phyloP scores from a whole-genome alignment of 169 alveolate species.

The Cryptosporidium viatorum region DNA sequence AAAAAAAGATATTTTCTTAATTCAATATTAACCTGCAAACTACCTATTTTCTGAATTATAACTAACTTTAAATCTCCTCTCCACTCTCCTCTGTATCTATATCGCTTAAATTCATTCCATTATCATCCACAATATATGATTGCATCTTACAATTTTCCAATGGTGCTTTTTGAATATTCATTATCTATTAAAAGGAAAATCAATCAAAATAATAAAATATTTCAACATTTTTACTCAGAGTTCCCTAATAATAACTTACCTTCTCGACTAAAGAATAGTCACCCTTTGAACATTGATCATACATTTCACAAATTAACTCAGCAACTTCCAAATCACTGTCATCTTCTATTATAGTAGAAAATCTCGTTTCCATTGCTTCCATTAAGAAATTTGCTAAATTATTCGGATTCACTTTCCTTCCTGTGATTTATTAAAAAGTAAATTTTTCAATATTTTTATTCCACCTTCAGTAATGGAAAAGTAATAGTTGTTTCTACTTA shows the following conservation, averaged over 20 bases:
- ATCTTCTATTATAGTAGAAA: conserved; percentile 60
- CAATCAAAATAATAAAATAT: not conserved
- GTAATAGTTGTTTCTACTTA: not conserved
- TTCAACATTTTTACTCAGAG: not conserved
- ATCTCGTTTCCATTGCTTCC: conserved; percentile 48
- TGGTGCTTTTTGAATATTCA: conserved; percentile 44
- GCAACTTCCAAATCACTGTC: conserved; percentile 68
- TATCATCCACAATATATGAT: conserved; percentile 45
- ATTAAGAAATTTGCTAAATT: conserved; percentile 52
- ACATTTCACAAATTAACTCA: conserved; percentile 54
- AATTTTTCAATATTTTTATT: not conserved
- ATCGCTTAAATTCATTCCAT: conserved; percentile 57
- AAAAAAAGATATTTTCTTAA: not conserved
- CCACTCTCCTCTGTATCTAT: conserved; percentile 58
- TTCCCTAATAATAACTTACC: conserved; percentile 9
- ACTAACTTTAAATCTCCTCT: not conserved
- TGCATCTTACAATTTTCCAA: conserved; percentile 64
- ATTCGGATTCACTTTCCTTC: conserved; percentile 34
- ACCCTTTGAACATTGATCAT: conserved; percentile 40
- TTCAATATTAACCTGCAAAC: not conserved
- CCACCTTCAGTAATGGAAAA: not conserved
- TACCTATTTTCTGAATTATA: not conserved
- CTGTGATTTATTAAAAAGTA: conserved; percentile 4
- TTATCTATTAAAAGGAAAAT: conserved; percentile 14
- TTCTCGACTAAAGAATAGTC: conserved; percentile 37